Evolutionary conservation across 495 filamentous ascomycete genomes (phyloP).

Genomic region (Daldinia loculata): DNA sequence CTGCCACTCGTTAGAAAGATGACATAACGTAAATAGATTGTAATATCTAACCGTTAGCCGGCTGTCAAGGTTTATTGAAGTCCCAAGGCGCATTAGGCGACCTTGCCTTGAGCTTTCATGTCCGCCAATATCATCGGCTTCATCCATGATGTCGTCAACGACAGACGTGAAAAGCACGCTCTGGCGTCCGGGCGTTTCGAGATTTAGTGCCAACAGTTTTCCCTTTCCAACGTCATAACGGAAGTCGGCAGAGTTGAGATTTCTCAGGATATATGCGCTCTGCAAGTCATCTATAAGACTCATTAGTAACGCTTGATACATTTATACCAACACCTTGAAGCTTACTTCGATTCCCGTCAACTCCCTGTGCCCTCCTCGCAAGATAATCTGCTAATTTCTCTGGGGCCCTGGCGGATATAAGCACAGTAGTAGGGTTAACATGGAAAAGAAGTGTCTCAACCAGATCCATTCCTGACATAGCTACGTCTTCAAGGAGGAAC

Average conservation of each 20-base stretch:
- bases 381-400: conserved; percentile 62
- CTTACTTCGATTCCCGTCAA: conserved; percentile 49
- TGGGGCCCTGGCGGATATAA: conserved; percentile 76
- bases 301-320: conserved; percentile 17
- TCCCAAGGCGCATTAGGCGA: conserved; percentile 74
- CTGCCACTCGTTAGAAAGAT: conserved; percentile 31
- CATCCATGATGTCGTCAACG: conserved; percentile 57
- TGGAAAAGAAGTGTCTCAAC: conserved; percentile 80
- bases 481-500: conserved; percentile 83
- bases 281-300: conserved; percentile 43
- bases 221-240: conserved; percentile 72
- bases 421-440: conserved; percentile 79
- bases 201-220: conserved; percentile 67
- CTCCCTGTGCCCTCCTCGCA: conserved; percentile 51
- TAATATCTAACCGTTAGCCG: conserved; percentile 48
- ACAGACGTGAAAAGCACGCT: conserved; percentile 64
- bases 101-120: conserved; percentile 59
- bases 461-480: conserved; percentile 71
- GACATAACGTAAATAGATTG: neutral
- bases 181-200: conserved; percentile 59
- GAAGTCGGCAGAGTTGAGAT: conserved; percentile 81
- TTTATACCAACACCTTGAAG: neutral
- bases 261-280: conserved; percentile 74
- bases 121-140: conserved; percentile 52
- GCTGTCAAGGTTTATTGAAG: conserved; percentile 82